Conservation (phyloP, 2,329 filamentous ascomycete species). For the Claviceps digitariae region DNA sequence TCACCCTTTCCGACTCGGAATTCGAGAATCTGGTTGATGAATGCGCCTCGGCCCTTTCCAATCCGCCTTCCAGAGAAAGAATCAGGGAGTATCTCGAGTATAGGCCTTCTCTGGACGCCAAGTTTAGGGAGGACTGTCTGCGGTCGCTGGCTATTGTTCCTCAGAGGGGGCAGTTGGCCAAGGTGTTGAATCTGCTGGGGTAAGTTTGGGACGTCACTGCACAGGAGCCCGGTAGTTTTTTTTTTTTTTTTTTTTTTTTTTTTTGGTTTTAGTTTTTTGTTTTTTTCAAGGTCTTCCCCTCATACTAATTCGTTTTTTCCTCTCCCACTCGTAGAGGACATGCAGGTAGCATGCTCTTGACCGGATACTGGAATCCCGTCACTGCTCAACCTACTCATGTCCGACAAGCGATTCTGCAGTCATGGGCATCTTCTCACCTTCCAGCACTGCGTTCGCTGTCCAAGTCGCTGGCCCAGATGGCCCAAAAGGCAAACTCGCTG, state of each 20-base stretch:
- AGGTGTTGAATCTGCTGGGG: slow-evolving; percentile 28
- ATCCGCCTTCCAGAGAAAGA: slow-evolving; percentile 26
- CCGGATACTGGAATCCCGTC: slow-evolving; percentile 51
- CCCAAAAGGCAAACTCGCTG: slow-evolving; percentile 40
- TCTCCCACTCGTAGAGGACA: slow-evolving; percentile 49
- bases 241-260: background rate
- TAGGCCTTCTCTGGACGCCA: slow-evolving; percentile 35
- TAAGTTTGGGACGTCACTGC: slow-evolving; percentile 24
- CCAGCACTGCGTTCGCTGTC: slow-evolving; percentile 39
- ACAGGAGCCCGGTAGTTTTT: no score
- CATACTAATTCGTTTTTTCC: background rate
- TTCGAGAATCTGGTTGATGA: slow-evolving; percentile 32
- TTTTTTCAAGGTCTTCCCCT: background rate
- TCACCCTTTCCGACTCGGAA: slow-evolving; percentile 31
- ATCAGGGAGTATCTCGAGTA: slow-evolving; percentile 40
- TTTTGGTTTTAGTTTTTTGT: background rate
- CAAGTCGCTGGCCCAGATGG: slow-evolving; percentile 40
- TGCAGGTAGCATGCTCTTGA: slow-evolving; percentile 49
- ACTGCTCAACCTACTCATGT: slow-evolving; percentile 45
- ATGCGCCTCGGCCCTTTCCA: slow-evolving; percentile 21
- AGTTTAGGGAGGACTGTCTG: slow-evolving; percentile 37
- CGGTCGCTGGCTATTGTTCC: slow-evolving; percentile 27
- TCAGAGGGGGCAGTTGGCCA: slow-evolving; percentile 23
- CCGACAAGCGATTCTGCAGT: slow-evolving; percentile 47
- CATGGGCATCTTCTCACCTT: slow-evolving; percentile 47